A percentile compares a stretch with the other conserved stretches of the same genome.
These are phyloP conservation scores for Xylariaceae sp. DNA, from an alignment of 2,329 filamentous ascomycete species.

Conservation along the genomic window DNA sequence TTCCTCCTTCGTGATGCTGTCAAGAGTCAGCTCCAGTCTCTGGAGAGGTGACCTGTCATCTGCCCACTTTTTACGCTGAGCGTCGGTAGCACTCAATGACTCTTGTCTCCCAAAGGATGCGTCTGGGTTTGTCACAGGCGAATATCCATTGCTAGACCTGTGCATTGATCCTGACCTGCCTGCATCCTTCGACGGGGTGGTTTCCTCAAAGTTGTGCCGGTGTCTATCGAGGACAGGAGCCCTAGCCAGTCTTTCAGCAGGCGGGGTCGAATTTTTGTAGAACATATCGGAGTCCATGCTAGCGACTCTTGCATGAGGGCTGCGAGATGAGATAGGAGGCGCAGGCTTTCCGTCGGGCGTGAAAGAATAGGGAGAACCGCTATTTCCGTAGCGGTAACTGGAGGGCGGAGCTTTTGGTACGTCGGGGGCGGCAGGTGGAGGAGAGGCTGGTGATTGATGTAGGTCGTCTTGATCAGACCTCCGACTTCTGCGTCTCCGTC, in stretches of 20 bases:
- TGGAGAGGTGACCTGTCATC: constrained; percentile 86
- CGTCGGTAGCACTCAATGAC: constrained; percentile 31
- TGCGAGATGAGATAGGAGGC: constrained; percentile 22
- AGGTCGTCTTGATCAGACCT: constrained; percentile 38
- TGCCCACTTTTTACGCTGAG: constrained; percentile 59
- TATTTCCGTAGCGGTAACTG: constrained; percentile 47
- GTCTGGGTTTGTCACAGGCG: constrained; percentile 16
- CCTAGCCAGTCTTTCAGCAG: constrained; percentile 17
- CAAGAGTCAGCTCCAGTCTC: constrained; percentile 84
- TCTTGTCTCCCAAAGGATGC: constrained; percentile 29
- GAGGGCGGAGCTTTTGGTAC: constrained; percentile 55
- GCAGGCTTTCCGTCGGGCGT: constrained; percentile 26
- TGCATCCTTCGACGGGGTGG: constrained; percentile 11
- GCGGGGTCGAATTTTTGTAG: constrained; percentile 25
- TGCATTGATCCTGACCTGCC: constrained; percentile 20
- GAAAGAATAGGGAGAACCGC: constrained; percentile 28
- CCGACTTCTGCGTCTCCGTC: constrained; percentile 37
- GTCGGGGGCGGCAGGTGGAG: constrained; percentile 54
- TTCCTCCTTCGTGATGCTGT: constrained; percentile 93
- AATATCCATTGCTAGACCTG: constrained; percentile 24
- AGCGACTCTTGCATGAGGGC: constrained; percentile 14
- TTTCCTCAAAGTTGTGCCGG: constrained; percentile 25
- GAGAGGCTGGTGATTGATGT: constrained; percentile 30
- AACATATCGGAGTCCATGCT: constrained; percentile 30
- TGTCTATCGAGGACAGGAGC: constrained; percentile 26